Conservation (phyloP, 805 yeast species). For the Hanseniaspora occidentalis region DNA sequence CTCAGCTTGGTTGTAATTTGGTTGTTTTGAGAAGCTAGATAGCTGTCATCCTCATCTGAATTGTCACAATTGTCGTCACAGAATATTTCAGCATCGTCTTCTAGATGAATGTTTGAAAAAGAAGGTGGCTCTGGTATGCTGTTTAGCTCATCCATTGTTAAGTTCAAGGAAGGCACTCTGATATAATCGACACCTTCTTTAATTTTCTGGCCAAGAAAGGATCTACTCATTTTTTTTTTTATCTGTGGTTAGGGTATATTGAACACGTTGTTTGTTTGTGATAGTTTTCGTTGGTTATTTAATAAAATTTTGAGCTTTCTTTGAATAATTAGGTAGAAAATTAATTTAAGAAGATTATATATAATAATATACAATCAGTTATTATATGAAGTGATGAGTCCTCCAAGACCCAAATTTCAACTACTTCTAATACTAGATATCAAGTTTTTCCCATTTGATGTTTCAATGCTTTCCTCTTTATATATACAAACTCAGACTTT, state of each 20-base stretch:
- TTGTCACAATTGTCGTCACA: not conserved
- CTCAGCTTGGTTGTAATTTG: not conserved
- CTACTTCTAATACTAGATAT: not conserved
- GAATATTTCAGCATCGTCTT: slow-evolving; percentile 1
- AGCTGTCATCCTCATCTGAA: not conserved
- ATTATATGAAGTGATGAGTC: not conserved
- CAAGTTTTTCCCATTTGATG: no score
- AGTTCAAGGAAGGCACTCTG: slow-evolving; percentile 21
- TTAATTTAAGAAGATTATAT: not conserved
- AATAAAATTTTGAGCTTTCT: not conserved
- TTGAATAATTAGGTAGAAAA: not conserved
- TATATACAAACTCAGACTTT: no score
- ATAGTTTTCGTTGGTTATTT: not conserved
- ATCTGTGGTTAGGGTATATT: not conserved
- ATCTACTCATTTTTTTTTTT: slow-evolving; percentile 16
- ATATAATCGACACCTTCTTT: slow-evolving; percentile 16
- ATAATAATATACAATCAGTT: not conserved
- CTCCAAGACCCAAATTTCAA: not conserved
- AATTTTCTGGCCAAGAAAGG: slow-evolving; percentile 20
- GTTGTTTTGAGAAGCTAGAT: not conserved
- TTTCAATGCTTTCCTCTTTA: not conserved
- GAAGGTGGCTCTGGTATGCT: slow-evolving; percentile 15
- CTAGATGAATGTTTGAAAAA: slow-evolving; percentile 1
- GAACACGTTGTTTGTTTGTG: not conserved
- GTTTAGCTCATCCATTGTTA: slow-evolving; percentile 19